Evolutionary conservation across 345 rosid genomes (phyloP), one percentile per base, ranked within the genome.

Genomic region (Streptanthus diversifolius): DNA sequence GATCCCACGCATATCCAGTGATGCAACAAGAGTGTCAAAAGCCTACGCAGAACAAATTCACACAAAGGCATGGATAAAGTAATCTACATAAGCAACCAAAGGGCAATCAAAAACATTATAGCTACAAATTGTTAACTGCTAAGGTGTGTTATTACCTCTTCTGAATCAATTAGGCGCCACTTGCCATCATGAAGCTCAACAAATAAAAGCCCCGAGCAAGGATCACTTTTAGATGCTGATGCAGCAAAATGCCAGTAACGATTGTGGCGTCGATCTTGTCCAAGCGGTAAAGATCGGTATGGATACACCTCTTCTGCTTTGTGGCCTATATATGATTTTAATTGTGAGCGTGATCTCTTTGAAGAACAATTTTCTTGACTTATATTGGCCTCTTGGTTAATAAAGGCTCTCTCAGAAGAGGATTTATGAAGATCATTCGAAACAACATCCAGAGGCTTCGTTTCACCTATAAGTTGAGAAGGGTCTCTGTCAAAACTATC

Each of bases 211-310:
- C 98, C 96, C 49, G 96, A 87, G 77, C 84, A 88, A 57, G 99
- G 97, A 83, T 95, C 99, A 78, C 80, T 92, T 73, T 70, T 82
- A 24, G 98, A 90, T 55, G 95, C 86, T 39, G 97, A 88, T 56
- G 96, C 89, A 73, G 88, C 92, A 82, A 90, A 92, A 73, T 84
- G 98, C 98, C 98, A 95, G 78, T 95, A 95, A 63, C 97, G 86
- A 75, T 95, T 92, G 62, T 85, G 90, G 76, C 95, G 85, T n/a
- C 99, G 91, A 79, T 95, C 99, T 81, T 87, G 97, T 73, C 99
- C 99, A 52, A 95, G 95, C 29, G 99, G 98, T 82, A 95, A 85
- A 74, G 99, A 95, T 84, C 97, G 83, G 77, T 90, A 95, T 11
- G 83, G 87, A 79, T 89, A 89, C 68, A 87, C 88, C 84, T 95